Evolutionary conservation across 2,329 filamentous ascomycete species (phyloP).

Genomic region (Tetracladium maxilliforme): DNA sequence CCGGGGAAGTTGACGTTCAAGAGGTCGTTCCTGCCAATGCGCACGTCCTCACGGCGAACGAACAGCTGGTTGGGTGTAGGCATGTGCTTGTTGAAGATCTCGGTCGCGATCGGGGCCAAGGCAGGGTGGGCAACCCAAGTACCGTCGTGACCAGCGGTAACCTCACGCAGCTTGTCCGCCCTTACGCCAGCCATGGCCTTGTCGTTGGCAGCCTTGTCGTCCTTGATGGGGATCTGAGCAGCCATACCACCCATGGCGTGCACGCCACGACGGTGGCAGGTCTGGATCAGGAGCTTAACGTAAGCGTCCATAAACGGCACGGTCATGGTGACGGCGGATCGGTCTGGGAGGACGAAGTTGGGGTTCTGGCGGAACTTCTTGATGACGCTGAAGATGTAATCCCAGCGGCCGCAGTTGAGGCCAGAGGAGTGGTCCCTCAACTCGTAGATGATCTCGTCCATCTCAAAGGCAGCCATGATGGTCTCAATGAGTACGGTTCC

Average conservation of each 20-base stretch:
- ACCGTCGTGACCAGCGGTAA: constrained; percentile 83
- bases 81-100: constrained; percentile 98
- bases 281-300: constrained; percentile 94
- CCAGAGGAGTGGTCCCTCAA: constrained; percentile 91
- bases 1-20: constrained; percentile 98
- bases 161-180: constrained; percentile 92
- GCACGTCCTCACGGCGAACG: constrained; percentile 76
- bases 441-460: constrained; percentile 99
- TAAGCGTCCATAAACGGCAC: constrained; percentile 98
- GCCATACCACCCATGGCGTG: constrained; percentile 99
- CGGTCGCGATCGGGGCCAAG: constrained; percentile 72
- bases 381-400: constrained; percentile 99
- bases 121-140: constrained; percentile 98
- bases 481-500: constrained; percentile 96
- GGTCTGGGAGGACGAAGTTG: constrained; percentile 86
- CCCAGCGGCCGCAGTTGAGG: constrained; percentile 97
- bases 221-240: constrained; percentile 97
- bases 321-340: constrained; percentile 88
- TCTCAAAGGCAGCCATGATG: constrained; percentile 94
- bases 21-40: constrained; percentile 75
- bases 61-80: constrained; percentile 95
- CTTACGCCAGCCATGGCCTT: constrained; percentile 87
- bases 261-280: constrained; percentile 91
- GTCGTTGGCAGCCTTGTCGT: constrained; percentile 80
- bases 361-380: constrained; percentile 97